Evolutionary conservation across 2,329 filamentous ascomycete genomes (phyloP), one percentile per base, ranked within the genome.

Genomic region (Seiridium unicorne): DNA sequence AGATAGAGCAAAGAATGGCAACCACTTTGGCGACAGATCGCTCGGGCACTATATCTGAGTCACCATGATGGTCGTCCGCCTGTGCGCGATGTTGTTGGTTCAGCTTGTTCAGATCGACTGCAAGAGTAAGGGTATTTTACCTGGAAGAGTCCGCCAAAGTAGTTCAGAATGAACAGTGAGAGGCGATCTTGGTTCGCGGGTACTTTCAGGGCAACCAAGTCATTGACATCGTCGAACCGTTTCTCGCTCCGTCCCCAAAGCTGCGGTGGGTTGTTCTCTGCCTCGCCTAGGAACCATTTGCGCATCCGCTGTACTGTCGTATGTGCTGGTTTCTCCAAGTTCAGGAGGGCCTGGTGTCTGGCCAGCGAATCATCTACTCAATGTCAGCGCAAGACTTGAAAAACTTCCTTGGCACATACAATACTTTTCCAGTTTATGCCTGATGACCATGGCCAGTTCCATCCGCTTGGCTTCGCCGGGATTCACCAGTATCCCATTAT

Each of bases 91-190:
- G 38, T 42, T 8, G 38, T 42, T 42, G 7, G 13, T 13, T 8
- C 13, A 7, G 7, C 38, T 42, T 42, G 13, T 8, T 13, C 38
- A 42, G 13, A 42, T 42, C 38, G 38, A 13, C 38, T 26, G 18
- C 18, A 26, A 42, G 38, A 42, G 7, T 42, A 8, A 13, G 38
- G 18, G 18, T 26, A 42, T 42, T 13, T 42, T 13, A 51, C 48
- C 26, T 51, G 31, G 48, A 31, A 32, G 48, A 51, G 13, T 35
- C 46, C 61, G 61, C 5, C 67, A 61, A 42, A 42, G 38, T 69
- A 67, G 34, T 68, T 65, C 49, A 69, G 62, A 9, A 72, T 60
- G 56, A 74, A 70, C 6, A 59, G 58, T 3, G 68, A 70, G 2
- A 71, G 54, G 4, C 68, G 61, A 51, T 72, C 69, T 51, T 68